Evolutionary conservation across 768 basidiomycete species (phyloP).

Genomic region (Termitomyces sp.): DNA sequence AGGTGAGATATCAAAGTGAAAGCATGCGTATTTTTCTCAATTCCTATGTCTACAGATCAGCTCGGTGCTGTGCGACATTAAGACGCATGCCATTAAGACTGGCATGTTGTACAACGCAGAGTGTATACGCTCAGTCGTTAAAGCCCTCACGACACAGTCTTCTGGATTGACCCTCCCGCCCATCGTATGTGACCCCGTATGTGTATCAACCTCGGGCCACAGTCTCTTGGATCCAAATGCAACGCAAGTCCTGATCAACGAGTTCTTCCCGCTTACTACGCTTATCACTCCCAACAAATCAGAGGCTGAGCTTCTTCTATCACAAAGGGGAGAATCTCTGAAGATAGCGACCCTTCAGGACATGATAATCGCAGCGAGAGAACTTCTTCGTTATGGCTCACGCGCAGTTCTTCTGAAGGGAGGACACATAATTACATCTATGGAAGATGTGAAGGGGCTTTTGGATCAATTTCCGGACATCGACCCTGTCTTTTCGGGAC

Average conservation of each 20-base stretch:
- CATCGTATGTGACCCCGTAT: conserved; percentile 85
- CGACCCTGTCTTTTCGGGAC: conserved; percentile 37
- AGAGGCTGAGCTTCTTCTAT: conserved; percentile 71
- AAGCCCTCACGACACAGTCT: conserved; percentile 42
- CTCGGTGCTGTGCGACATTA: conserved; percentile 68
- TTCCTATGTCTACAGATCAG: conserved; percentile 44
- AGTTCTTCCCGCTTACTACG: conserved; percentile 67
- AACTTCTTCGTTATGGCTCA: conserved; percentile 43
- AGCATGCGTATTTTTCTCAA: background rate
- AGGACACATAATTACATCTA: conserved; percentile 57
- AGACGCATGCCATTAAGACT: conserved; percentile 73
- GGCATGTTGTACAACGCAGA: conserved; percentile 79
- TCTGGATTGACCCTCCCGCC: conserved; percentile 31
- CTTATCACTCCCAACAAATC: conserved; percentile 83
- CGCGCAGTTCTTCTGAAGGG: conserved; percentile 77
- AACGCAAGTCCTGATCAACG: conserved; percentile 46
- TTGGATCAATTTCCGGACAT: conserved; percentile 23
- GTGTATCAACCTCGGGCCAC: conserved; percentile 87
- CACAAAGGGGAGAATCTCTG: conserved; percentile 21
- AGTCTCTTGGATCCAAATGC: conserved; percentile 67
- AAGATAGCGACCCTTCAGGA: conserved; percentile 44
- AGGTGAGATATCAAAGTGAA: conserved; percentile 39
- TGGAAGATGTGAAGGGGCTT: conserved; percentile 38
- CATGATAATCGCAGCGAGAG: conserved; percentile 54
- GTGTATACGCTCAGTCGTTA: conserved; percentile 46